These are phyloP conservation scores for Fusarium sp. DNA, from an alignment of 2,329 filamentous ascomycete species.

Conservation along the genomic window DNA sequence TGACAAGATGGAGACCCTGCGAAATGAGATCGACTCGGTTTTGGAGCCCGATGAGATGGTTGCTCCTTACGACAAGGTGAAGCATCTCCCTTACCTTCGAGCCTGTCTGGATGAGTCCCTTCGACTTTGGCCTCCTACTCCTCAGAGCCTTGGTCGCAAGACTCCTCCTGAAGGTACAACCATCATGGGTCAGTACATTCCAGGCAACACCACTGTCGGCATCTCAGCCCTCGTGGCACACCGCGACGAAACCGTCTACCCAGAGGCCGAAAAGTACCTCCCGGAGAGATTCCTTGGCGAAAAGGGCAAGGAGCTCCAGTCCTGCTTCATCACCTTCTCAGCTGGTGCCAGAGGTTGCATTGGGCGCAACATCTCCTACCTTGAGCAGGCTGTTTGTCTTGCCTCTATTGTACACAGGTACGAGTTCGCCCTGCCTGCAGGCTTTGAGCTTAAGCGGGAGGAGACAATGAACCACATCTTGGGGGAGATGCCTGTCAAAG, in stretches of 20 bases:
- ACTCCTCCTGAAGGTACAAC: not conserved
- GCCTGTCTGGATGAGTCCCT: conserved; percentile 4
- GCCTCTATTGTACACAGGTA: conserved; percentile 3
- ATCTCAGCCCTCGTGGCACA: not conserved
- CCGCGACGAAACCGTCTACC: not conserved
- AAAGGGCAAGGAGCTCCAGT: not conserved
- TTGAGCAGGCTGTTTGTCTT: conserved; percentile 1
- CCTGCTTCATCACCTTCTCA: not conserved
- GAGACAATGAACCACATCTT: conserved; percentile 1
- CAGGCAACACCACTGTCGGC: not conserved
- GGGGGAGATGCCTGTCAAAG: conserved; percentile 4
- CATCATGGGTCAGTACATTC: not conserved
- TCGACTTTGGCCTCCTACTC: not conserved
- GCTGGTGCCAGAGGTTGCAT: conserved; percentile 4
- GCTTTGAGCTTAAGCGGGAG: not conserved
- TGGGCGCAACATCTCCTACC: not conserved
- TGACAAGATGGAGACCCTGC: conserved; percentile 51
- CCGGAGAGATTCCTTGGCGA: not conserved
- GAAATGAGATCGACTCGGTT: conserved; percentile 55
- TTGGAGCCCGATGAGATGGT: not conserved
- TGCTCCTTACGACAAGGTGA: conserved; percentile 2
- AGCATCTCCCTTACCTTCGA: conserved; percentile 3
- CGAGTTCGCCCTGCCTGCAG: not conserved
- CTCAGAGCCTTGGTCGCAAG: not conserved
- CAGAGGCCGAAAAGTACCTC: not conserved